A percentile compares a stretch with the other conserved stretches of the same genome.
These are phyloP conservation scores for Aureobasidium sp. DNA, from an alignment of 2,329 filamentous ascomycete genomes.

Conservation along the genomic window DNA sequence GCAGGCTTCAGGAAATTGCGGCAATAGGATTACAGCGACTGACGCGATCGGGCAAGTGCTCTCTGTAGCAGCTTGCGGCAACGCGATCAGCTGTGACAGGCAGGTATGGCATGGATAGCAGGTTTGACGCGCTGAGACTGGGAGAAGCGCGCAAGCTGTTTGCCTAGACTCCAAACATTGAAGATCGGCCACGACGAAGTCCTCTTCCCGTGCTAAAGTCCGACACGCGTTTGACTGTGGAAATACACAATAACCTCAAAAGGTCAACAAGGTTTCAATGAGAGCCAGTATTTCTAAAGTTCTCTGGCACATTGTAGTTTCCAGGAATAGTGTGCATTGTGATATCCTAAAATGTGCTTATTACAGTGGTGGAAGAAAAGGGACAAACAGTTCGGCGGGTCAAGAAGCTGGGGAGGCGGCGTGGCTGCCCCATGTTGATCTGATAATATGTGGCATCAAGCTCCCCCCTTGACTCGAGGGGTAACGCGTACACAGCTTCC, in stretches of 20 bases:
- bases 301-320: no score
- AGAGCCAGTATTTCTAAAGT: no score
- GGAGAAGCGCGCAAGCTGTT: background rate
- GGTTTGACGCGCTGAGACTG: no score
- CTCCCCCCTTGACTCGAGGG: constrained; percentile 4
- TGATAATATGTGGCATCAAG: constrained; percentile 3
- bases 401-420: background rate
- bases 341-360: background rate
- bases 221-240: background rate
- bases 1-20: background rate
- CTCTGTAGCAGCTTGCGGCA: background rate
- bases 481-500: constrained; percentile 4
- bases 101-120: background rate
- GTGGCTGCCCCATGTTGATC: constrained; percentile 1
- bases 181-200: background rate
- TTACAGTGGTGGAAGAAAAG: background rate
- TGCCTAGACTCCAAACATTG: background rate
- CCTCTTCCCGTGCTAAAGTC: background rate
- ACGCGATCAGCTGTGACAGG: background rate
- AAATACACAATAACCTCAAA: background rate
- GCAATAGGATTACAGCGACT: constrained; percentile 2
- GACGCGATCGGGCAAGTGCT: background rate
- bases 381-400: background rate
- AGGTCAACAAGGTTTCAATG: no score
- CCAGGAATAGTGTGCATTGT: background rate